A percentile compares a stretch with the other conserved stretches of the same genome.
phyloP scores from a whole-genome alignment of 2,329 filamentous ascomycete species.

The Hypoxylon sp. region DNA sequence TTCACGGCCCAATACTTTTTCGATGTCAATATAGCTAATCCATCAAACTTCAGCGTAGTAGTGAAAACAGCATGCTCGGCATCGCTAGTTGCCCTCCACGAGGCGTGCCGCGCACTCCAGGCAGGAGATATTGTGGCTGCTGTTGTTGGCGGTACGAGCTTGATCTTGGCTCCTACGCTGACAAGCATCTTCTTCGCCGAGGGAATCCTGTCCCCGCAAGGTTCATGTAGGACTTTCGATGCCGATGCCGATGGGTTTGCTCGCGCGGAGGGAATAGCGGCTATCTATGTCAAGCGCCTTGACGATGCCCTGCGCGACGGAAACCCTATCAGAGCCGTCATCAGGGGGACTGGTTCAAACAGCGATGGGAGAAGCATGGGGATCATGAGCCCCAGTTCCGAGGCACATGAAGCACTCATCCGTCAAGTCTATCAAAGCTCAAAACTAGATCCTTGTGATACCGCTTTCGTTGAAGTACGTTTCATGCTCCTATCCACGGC shows the following conservation, averaged over 20 bases:
- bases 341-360: conserved; percentile 50
- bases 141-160: conserved; percentile 27
- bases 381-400: conserved; percentile 28
- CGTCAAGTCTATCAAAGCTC: conserved; percentile 24
- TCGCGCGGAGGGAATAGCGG: conserved; percentile 57
- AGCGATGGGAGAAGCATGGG: conserved; percentile 53
- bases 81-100: conserved; percentile 25
- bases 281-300: conserved; percentile 57
- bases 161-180: conserved; percentile 35
- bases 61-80: conserved; percentile 35
- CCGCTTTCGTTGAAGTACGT: too few species aligned
- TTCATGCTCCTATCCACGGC: too few species aligned
- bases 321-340: conserved; percentile 53
- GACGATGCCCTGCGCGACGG: conserved; percentile 56
- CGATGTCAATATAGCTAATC: too few species aligned
- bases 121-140: conserved; percentile 27
- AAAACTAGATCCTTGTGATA: too few species aligned
- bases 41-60: too few species aligned
- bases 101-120: conserved; percentile 31
- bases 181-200: conserved; percentile 48
- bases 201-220: conserved; percentile 46
- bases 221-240: conserved; percentile 51
- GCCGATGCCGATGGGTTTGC: conserved; percentile 59
- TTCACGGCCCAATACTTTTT: too few species aligned
- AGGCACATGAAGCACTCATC: conserved; percentile 38